Evolutionary conservation across 2,329 filamentous ascomycete species (phyloP), one percentile per base, ranked within the genome.

Genomic region (Fusarium sp.): DNA sequence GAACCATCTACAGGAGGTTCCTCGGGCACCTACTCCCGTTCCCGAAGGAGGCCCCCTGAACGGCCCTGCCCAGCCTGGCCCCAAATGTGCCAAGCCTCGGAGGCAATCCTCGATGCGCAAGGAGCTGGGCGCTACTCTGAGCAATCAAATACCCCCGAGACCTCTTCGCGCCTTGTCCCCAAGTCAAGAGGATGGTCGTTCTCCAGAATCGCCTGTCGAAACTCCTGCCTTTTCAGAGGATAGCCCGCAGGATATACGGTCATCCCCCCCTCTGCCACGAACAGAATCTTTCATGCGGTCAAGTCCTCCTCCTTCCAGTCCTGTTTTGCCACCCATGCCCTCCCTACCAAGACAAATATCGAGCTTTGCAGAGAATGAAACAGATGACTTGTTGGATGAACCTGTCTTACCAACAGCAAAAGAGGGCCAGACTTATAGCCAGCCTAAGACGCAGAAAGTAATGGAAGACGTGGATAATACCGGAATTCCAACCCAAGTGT

Each of bases 231-330:
- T 84, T 42, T 87, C 89, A 59, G 88, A 86, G 58, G 86, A 92
- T 62, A 97, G 94, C 58, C 92, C 94, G 8, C 90, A 90, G 54
- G 93, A 94, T 60, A 94, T 98, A 75, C 93, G 93, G 4, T 98
- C 96, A 1, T 98, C 95, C 7, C 95, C 95, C 19, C 96, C 96
- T 2, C 86, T 97, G 3, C 90, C 94, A 70, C 88, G 89, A 72
- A 87, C 87, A 41, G 84, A 86, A 35, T 82, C 85, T 46, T 90
- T 85, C 73, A 83, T 87, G 35, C 85, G 80, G 56, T 89, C 88
- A 4, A 90, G 89, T 65, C 91, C 92, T 9, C 89, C 90, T 33
- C 89, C 91, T 31, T 97, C 95, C 5, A 98, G 95, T 78, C 96
- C 95, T 5, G 87, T 90, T 46, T 86, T 94, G 55, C 90, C 90